Evolutionary conservation across 345 rosid genomes (phyloP), one percentile per base, ranked within the genome.

Genomic region (Salix brachista): DNA sequence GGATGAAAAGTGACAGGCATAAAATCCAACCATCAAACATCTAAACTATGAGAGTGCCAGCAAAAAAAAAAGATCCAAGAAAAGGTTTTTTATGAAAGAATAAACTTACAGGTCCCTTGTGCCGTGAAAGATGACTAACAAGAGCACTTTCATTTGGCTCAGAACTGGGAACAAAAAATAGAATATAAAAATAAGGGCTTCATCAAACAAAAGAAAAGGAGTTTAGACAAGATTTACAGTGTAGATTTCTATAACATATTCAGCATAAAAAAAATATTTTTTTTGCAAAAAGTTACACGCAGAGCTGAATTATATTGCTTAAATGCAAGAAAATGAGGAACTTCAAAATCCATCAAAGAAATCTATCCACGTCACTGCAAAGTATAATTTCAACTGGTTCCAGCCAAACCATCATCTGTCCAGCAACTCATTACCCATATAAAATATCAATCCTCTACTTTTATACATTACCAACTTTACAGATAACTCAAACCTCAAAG

Each of bases 51-150:
- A 61, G 39, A 70, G 61, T 67, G 64, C 21, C 36, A 72, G 34
- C 37, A 67, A 54, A 34, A 71, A 54, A 54, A 26, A 32, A 67
- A 32, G 21, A 37, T 64, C 48, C 34, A 71, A 42, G 3, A 26
- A 23, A 67, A 32, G 16, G 11, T 39, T 48, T 52, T 72, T 34
- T n/a, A 71, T 25, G 60, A 72, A 78, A 69, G 73, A 80, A 68
- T 25, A 60, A 82, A 85, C 99, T 92, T 87, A 96, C 98, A 69
- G 99, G 96, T 62, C 99, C 99, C 83, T 82, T 96, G 78, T 96
- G 98, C 70, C 83, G 87, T 65, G 91, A 85, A 81, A 94, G 98
- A 77, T 84, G 95, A 58, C 90, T 96, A 72, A 96, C 89, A 67
- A 83, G 84, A 71, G 91, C 87, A 76, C 71, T 87, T 56, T 88